Base-by-base conservation (phyloP, 2,329 filamentous ascomycete genomes). In the Immersiporthe knoxdaviesiana region DNA sequence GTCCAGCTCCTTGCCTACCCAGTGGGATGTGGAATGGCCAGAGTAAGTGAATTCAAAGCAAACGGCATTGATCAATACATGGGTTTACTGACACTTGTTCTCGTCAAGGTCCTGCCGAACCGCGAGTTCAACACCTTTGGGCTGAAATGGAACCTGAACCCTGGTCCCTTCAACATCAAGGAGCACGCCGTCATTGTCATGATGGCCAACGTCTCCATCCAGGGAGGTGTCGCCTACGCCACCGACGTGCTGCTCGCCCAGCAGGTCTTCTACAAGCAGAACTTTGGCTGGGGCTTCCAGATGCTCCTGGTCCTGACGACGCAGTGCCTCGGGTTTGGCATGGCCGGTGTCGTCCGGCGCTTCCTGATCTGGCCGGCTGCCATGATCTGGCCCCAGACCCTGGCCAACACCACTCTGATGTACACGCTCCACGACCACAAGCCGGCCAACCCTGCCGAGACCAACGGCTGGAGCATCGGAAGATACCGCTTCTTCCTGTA, bases 391-490 rank as follows among this genome's bases (percentile, higher is more conserved):
- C 88, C 88, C 1, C 82, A 84, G 41, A 84, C 86, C 32, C 79
- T 89, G 54, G 86, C 90, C 74, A 91, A 89, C 74, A 83, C 85
- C 50, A 83, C 88, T 1, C 82, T 91, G 37, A 90, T 91, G 76
- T 85, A 89, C 74, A 86, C 88, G 2, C 82, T 92, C 59, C 89
- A 92, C 76, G 88, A 91, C 73, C 85, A 86, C 73, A 81, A 81
- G 18, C 77, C 80, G 39, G 82, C 85, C 0, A 83, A 88, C 71
- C 68, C 68, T 16, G 52, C 59, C 16, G 37, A 47, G 18, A 59
- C 68, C 39, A 70, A 70, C 39, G 65, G 65, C 0, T 70, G 68
- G 68, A 64, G 47, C 18, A 70, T 70, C 21, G 68, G 68, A 2
- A 59, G 68, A 35, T 70, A 67, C 41, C 59, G 65, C 27, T 70